Percentiles rank a stretch among this genome's conserved stretches.
These are phyloP conservation scores for Brasilioporus rufonigricans DNA, from an alignment of 768 basidiomycete genomes.

Conservation along the genomic window DNA sequence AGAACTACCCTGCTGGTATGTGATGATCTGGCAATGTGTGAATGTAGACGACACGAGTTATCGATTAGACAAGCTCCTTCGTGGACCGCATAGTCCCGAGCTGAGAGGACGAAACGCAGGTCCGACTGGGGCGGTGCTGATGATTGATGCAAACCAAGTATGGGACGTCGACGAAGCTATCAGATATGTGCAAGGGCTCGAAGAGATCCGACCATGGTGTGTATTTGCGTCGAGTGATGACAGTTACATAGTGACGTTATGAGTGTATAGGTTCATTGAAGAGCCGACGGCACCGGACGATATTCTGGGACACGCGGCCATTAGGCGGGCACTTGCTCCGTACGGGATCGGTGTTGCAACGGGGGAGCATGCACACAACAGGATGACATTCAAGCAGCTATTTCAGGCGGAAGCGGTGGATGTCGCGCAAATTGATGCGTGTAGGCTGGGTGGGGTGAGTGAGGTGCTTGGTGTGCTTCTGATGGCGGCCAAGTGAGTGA, in stretches of 20 bases:
- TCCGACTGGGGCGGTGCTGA: constrained; percentile 86
- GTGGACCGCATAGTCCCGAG: constrained; percentile 55
- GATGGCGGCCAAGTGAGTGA: constrained; percentile 80
- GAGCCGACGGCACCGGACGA: constrained; percentile 94
- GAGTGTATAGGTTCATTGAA: constrained; percentile 66
- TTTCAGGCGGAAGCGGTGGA: constrained; percentile 88
- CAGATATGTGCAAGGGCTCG: constrained; percentile 76
- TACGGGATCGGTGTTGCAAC: constrained; percentile 89
- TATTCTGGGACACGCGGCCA: constrained; percentile 78
- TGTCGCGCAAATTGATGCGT: constrained; percentile 86
- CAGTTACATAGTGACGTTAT: constrained; percentile 22
- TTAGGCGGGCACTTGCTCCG: constrained; percentile 74
- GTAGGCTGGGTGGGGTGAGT: constrained; percentile 85
- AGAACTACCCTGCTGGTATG: constrained; percentile 57
- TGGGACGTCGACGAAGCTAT: constrained; percentile 91
- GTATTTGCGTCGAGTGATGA: not conserved
- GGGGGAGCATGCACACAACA: constrained; percentile 93
- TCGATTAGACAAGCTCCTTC: constrained; percentile 31
- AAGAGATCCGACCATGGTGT: constrained; percentile 52
- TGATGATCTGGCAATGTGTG: constrained; percentile 2
- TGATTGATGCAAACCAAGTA: constrained; percentile 96
- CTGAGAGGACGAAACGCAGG: constrained; percentile 87
- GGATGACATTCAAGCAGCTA: constrained; percentile 94
- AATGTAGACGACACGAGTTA: not conserved
- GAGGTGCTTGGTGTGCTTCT: constrained; percentile 86